A percentile compares a stretch with the other conserved stretches of the same genome.
These are phyloP conservation scores for Wickerhamiella vanderwaltii DNA, from an alignment of 805 yeast species.

Conservation along the genomic window DNA sequence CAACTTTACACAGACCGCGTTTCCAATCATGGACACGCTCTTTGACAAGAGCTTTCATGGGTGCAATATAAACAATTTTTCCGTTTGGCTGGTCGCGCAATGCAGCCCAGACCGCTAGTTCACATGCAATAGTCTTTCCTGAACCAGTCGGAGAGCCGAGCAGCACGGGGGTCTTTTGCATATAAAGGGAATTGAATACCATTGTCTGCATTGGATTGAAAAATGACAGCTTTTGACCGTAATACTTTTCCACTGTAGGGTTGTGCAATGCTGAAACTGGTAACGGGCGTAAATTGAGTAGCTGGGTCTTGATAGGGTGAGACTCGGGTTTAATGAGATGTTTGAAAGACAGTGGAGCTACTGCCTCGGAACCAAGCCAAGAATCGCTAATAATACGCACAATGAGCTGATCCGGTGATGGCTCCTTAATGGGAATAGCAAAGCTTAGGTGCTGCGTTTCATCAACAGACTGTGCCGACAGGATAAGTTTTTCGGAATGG, in stretches of 20 bases:
- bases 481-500: slow-evolving; percentile 70
- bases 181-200: slow-evolving; percentile 82
- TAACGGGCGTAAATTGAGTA: slow-evolving; percentile 71
- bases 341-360: slow-evolving; percentile 71
- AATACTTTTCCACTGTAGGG: slow-evolving; percentile 52
- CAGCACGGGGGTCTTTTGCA: slow-evolving; percentile 65
- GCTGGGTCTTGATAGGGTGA: slow-evolving; percentile 72
- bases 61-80: slow-evolving; percentile 75
- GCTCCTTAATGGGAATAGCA: slow-evolving; percentile 82
- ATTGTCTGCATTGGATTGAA: slow-evolving; percentile 98
- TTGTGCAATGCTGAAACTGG: slow-evolving; percentile 73
- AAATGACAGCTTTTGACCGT: slow-evolving; percentile 55
- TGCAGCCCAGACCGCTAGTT: slow-evolving; percentile 94
- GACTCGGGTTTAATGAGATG: slow-evolving; percentile 81
- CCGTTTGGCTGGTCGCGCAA: slow-evolving; percentile 68
- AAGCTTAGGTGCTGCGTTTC: slow-evolving; percentile 66
- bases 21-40: slow-evolving; percentile 80
- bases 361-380: slow-evolving; percentile 80
- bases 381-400: slow-evolving; percentile 68
- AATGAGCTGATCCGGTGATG: slow-evolving; percentile 79
- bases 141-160: slow-evolving; percentile 99
- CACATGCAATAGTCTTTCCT: slow-evolving; percentile 96
- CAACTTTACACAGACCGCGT: slow-evolving; percentile 22
- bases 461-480: slow-evolving; percentile 45
- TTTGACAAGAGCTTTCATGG: slow-evolving; percentile 77